Conservation (phyloP, 1,284 basidiomycete species). For the Inonotus hispidus region DNA sequence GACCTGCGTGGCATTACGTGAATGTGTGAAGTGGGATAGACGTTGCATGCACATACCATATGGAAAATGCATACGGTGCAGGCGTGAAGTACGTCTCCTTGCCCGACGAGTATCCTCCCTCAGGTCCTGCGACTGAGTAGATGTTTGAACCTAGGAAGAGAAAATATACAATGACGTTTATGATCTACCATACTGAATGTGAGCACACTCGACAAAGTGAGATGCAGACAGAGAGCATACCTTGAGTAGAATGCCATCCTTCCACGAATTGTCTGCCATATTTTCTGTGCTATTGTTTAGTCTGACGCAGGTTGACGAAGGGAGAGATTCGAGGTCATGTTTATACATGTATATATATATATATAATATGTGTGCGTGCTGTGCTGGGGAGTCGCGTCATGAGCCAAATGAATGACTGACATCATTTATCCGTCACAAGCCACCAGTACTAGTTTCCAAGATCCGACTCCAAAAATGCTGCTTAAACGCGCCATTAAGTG, state of each 20-base stretch:
- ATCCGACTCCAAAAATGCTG: no score
- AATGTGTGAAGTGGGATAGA: constrained; percentile 11
- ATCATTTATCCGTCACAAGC: not conserved
- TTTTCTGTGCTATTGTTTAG: no score
- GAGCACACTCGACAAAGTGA: not conserved
- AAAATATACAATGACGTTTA: constrained; percentile 76
- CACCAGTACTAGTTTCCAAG: not conserved
- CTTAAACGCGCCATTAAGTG: no score
- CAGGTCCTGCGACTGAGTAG: constrained; percentile 74
- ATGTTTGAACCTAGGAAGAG: constrained; percentile 86
- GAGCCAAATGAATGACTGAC: not conserved
- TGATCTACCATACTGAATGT: constrained; percentile 39
- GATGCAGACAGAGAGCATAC: constrained; percentile 32
- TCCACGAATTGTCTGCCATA: constrained; percentile 59
- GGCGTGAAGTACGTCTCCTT: constrained; percentile 90
- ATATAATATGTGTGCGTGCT: no score
- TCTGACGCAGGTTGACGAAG: not conserved
- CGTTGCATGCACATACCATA: constrained; percentile 49
- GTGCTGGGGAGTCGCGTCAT: not conserved
- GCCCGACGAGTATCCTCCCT: constrained; percentile 59
- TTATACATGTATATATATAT: no score
- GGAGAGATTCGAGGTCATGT: no score
- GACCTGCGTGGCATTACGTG: constrained; percentile 45
- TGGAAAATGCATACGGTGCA: constrained; percentile 81
- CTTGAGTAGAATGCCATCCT: constrained; percentile 77